Conservation (phyloP, 352 stramenopile species). For the Plasmopara viticola region DNA sequence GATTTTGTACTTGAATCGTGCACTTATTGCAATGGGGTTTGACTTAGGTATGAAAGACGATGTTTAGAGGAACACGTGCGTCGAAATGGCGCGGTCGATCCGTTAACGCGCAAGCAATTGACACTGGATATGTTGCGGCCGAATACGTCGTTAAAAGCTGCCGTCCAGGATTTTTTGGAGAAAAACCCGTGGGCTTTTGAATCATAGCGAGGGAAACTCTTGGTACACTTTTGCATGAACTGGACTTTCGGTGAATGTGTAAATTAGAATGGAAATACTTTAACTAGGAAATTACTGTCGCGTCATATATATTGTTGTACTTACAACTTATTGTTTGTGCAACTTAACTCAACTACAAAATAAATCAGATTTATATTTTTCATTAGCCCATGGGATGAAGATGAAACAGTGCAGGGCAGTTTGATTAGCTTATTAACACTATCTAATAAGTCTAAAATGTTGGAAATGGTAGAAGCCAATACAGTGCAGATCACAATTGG, state of each 20-base stretch:
- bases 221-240: neutral
- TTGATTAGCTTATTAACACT: no score
- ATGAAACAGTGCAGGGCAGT: no score
- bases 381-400: no score
- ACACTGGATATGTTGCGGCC: conserved; percentile 67
- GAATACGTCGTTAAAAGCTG: conserved; percentile 55
- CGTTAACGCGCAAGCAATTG: conserved; percentile 56
- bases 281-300: no score
- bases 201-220: conserved; percentile 20
- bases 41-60: conserved; percentile 45
- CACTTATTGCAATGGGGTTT: conserved; percentile 1
- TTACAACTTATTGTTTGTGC: no score
- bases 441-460: no score
- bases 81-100: conserved; percentile 61
- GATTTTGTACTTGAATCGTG: conserved; percentile 4
- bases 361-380: no score
- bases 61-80: conserved; percentile 66
- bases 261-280: no score
- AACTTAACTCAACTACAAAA: no score
- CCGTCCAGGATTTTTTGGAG: conserved; percentile 71
- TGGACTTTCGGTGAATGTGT: neutral
- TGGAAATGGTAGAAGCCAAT: no score
- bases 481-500: no score
- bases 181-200: conserved; percentile 76
- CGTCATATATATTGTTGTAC: no score